Evolutionary conservation across 129 eudicot species (phyloP), one percentile per base, ranked within the genome.

Genomic region (Chrysanthemum lavandulifolium): DNA sequence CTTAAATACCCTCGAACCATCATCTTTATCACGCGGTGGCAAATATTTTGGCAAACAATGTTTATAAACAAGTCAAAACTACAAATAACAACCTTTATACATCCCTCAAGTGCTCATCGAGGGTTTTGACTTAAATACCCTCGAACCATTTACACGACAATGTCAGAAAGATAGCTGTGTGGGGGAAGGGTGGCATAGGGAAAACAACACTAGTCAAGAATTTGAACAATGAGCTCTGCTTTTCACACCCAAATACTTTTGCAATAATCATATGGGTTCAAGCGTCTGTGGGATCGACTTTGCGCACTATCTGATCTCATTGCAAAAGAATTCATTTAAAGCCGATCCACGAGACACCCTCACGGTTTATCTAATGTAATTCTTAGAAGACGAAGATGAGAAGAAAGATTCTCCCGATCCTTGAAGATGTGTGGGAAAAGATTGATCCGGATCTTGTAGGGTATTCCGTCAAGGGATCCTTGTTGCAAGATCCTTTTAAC

Each of bases 111-210:
- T n/a, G n/a, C n/a, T n/a, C n/a, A n/a, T n/a, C n/a, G n/a, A n/a
- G n/a, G n/a, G n/a, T n/a, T n/a, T n/a, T n/a, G n/a, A n/a, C n/a
- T n/a, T n/a, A n/a, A n/a, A n/a, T n/a, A n/a, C n/a, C n/a, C n/a
- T n/a, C n/a, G n/a, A n/a, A n/a, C n/a, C n/a, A n/a, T n/a, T n/a
- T n/a, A n/a, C n/a, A n/a, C 33, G 71, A 66, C 4, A 69, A 50
- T 36, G 14, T 21, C 58, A 40, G 13, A 16, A 65, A 71, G 71
- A 71, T 71, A 50, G 81, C 67, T 3, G 67, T 81, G 0, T 76
- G 70, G 75, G 84, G 84, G n/a, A 76, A 64, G 73, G 84, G 81
- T 69, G 84, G 84, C 7, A 57, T 76, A 65, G 84, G 84, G 62
- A 81, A 81, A 54, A 76, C 84, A 6, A 48, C 74, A 11, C 55